Evolutionary conservation across 768 basidiomycete species (phyloP).

Genomic region (Pleurotus platypus): DNA sequence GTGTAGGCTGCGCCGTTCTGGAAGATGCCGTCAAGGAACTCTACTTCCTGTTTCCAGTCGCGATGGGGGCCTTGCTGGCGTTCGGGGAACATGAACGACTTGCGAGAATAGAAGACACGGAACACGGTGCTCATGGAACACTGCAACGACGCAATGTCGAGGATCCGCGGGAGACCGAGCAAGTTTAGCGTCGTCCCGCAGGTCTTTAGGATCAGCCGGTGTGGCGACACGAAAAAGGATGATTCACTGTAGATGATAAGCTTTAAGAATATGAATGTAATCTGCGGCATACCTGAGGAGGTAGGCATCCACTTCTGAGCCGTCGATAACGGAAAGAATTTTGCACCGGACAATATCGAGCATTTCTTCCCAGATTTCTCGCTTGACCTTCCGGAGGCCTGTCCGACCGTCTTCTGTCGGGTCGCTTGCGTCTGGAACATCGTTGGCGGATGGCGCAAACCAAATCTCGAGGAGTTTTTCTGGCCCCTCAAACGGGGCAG

Average conservation of each 20-base stretch:
- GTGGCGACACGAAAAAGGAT: constrained; percentile 90
- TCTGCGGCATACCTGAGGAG: constrained; percentile 68
- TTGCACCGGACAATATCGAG: constrained; percentile 95
- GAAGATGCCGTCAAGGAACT: constrained; percentile 88
- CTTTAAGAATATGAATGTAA: constrained; percentile 11
- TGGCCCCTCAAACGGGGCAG: constrained; percentile 83
- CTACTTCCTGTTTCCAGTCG: constrained; percentile 92
- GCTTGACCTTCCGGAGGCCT: constrained; percentile 76
- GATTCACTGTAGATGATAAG: constrained; percentile 72
- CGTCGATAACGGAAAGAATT: constrained; percentile 86
- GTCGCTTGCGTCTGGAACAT: constrained; percentile 44
- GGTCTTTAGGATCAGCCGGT: constrained; percentile 96
- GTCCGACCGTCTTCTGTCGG: constrained; percentile 37
- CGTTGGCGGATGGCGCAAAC: constrained; percentile 80
- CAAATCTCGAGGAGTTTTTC: constrained; percentile 97
- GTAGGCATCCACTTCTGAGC: constrained; percentile 92
- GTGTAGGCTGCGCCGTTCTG: constrained; percentile 90
- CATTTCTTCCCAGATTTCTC: constrained; percentile 92
- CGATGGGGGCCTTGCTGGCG: constrained; percentile 88
- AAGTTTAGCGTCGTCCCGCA: constrained; percentile 99
- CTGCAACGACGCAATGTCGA: constrained; percentile 80
- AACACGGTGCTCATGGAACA: constrained; percentile 70
- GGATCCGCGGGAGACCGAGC: constrained; percentile 89
- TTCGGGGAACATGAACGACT: constrained; percentile 99
- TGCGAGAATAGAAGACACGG: constrained; percentile 96